Base-by-base conservation (phyloP, 495 filamentous ascomycete genomes). In the Neurospora sp. region DNA sequence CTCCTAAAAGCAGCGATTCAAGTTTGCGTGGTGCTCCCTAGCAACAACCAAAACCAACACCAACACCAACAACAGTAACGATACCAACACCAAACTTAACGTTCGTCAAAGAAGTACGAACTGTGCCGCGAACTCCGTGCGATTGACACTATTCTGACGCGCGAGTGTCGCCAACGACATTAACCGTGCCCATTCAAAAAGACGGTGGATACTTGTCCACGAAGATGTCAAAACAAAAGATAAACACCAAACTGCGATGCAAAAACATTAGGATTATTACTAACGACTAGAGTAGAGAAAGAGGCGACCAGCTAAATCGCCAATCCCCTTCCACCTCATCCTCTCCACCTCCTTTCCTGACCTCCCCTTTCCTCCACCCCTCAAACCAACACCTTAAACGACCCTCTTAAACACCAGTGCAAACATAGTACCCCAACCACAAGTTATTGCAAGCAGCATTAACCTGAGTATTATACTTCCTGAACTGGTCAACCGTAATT, bases 401-500 rank as follows among this genome's bases (percentile, higher is more conserved):
- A 39, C 8, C 9, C 20, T 12, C 5, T 73, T 73, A 73, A n/a
- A 70, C 69, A 7, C 69, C 72, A 71, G 35, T 71, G 72, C 75
- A 76, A 39, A 74, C 69, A 27, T 76, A 76, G 11, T 76, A 76
- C 18, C 70, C 75, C 20, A 69, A 62, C 75, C 75, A 76, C 39
- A 76, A 71, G 69, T 74, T 78, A 14, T 20, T 42, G 70, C 78
- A 80, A 14, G 70, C 59, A 0, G 48, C 12, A 38, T 73, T 41
- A 2, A 80, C 69, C 59, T 69, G 70, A 39, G 74, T 44, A 20
- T 80, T 80, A 39, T 46, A 80, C 42, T 39, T 3, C 16, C 40
- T 37, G 76, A 80, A 78, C 48, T 79, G 74, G 0, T 27, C 73
- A 41, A 46, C 27, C 31, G 76, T 76, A 72, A 80, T 76, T 20